A percentile compares a stretch with the other conserved stretches of the same genome.
Conservation (phyloP, 306 rosid genomes). For the Quercus parvula region DNA sequence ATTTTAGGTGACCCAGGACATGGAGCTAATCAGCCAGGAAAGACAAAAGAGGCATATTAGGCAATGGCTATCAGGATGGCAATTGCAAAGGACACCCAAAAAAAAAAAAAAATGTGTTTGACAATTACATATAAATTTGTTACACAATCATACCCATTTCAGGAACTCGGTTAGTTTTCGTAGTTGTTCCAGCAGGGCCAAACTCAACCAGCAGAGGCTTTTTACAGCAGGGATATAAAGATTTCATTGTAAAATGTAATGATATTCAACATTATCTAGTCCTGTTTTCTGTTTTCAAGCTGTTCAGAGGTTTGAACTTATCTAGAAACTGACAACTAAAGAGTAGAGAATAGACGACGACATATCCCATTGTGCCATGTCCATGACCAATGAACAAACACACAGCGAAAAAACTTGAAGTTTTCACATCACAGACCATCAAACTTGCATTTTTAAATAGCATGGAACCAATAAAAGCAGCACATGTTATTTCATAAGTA, state of each 20-base stretch:
- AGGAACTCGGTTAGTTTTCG: constrained; percentile 49
- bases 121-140: neutral
- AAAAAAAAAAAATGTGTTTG: neutral
- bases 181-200: constrained; percentile 65
- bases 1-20: constrained; percentile 96
- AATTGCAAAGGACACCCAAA: neutral
- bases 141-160: constrained; percentile 60
- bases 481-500: too few relatives aligned
- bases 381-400: constrained; percentile 79
- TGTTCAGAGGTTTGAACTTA: constrained; percentile 28
- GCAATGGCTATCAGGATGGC: constrained; percentile 16
- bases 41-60: constrained; percentile 10
- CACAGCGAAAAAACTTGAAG: constrained; percentile 85
- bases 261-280: constrained; percentile 46
- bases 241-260: constrained; percentile 84
- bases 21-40: constrained; percentile 48
- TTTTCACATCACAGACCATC: constrained; percentile 34
- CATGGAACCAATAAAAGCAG: too few relatives aligned
- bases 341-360: neutral
- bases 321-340: neutral
- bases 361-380: constrained; percentile 73
- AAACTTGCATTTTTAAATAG: too few relatives aligned
- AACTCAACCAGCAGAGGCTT: constrained; percentile 81
- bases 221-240: constrained; percentile 73
- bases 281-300: constrained; percentile 59